Evolutionary conservation across 2,329 filamentous ascomycete species (phyloP).

Genomic region (Rutstroemia sp.): DNA sequence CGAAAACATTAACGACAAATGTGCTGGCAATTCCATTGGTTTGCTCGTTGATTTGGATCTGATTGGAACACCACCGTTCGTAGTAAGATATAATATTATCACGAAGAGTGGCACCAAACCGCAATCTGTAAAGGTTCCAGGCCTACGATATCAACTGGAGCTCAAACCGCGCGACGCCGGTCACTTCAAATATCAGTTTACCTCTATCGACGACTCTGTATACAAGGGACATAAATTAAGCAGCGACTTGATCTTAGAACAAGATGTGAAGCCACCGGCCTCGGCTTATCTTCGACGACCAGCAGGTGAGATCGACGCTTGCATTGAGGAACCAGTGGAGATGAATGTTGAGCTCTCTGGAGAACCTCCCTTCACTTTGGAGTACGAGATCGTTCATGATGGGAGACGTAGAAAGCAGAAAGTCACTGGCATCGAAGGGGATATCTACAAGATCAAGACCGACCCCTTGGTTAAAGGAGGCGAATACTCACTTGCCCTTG

Average conservation of each 20-base stretch:
- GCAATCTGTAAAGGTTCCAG: conserved; percentile 47
- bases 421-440: conserved; percentile 53
- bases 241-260: conserved; percentile 61
- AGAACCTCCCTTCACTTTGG: conserved; percentile 78
- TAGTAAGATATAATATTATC: conserved; percentile 68
- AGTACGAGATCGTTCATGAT: conserved; percentile 89
- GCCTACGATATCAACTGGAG: conserved; percentile 75
- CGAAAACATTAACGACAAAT: conserved; percentile 88
- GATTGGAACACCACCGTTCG: conserved; percentile 86
- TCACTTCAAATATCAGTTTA: conserved; percentile 80
- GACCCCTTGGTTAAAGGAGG: conserved; percentile 70
- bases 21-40: conserved; percentile 87
- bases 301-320: conserved; percentile 55
- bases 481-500: conserved; percentile 81
- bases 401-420: conserved; percentile 71
- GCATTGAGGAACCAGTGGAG: conserved; percentile 73
- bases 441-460: conserved; percentile 66
- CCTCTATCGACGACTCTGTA: conserved; percentile 71
- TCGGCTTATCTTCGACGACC: conserved; percentile 62
- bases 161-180: conserved; percentile 76
- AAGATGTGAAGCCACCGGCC: conserved; percentile 89
- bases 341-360: conserved; percentile 71
- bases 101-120: conserved; percentile 44
- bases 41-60: conserved; percentile 83
- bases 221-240: conserved; percentile 64